Evolutionary conservation across 331 rosid species (phyloP).

Genomic region (Quercus phellos): DNA sequence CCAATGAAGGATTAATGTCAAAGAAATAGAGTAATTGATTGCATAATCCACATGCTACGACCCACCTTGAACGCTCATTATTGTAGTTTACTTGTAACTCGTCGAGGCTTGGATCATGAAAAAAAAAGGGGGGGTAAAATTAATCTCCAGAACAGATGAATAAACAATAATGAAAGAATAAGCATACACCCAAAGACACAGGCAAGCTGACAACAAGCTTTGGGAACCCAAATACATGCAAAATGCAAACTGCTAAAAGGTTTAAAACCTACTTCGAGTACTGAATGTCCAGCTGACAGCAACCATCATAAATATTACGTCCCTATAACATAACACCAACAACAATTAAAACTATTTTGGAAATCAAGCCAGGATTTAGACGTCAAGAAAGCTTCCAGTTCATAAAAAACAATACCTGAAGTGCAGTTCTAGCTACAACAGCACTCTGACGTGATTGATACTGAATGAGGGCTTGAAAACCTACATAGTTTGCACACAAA

Average conservation of each 20-base stretch:
- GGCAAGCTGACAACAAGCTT: not conserved
- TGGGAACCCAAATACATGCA: not conserved
- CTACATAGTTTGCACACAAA: constrained; percentile 40
- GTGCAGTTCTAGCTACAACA: constrained; percentile 64
- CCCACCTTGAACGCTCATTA: constrained; percentile 89
- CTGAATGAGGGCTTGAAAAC: constrained; percentile 93
- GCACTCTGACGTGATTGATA: constrained; percentile 76
- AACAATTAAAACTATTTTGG: constrained; percentile 18
- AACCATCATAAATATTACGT: constrained; percentile 90
- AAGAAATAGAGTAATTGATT: constrained; percentile 1
- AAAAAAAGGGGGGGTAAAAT: constrained; percentile 16
- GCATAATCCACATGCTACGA: constrained; percentile 11
- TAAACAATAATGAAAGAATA: not conserved
- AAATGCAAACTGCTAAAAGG: constrained; percentile 7
- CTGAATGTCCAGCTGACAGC: constrained; percentile 95
- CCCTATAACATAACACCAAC: constrained; percentile 44
- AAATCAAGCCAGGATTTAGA: constrained; percentile 18
- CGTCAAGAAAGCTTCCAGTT: constrained; percentile 8
- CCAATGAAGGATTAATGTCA: not conserved
- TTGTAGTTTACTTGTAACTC: constrained; percentile 93
- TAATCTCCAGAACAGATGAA: constrained; percentile 1
- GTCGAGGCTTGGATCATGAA: constrained; percentile 75
- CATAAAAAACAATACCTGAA: constrained; percentile 54
- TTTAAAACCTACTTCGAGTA: constrained; percentile 75
- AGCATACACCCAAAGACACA: not conserved